A percentile compares a stretch with the other conserved stretches of the same genome.
These are phyloP conservation scores for Paecilomyces dactylethromorphus DNA, from an alignment of 2,329 filamentous ascomycete genomes.

Conservation along the genomic window DNA sequence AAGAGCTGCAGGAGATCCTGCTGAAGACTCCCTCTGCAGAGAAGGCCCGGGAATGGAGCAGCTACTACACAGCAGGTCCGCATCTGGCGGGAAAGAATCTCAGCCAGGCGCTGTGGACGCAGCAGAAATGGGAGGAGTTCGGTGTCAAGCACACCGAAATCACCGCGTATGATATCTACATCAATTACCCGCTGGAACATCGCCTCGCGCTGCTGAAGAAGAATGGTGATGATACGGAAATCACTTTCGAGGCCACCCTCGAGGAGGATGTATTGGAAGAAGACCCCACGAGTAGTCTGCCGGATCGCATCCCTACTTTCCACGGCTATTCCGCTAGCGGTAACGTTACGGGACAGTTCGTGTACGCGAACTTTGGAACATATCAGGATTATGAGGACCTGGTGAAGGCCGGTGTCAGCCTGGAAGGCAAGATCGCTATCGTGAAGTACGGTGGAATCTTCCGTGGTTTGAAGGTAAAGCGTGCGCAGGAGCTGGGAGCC, in stretches of 20 bases:
- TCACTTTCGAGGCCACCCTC: constrained; percentile 72
- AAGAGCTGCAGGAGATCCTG: constrained; percentile 51
- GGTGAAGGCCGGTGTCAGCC: constrained; percentile 62
- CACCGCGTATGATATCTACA: constrained; percentile 65
- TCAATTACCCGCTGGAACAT: constrained; percentile 71
- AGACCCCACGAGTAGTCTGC: constrained; percentile 68
- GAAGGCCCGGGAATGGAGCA: constrained; percentile 64
- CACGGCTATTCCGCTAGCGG: constrained; percentile 91
- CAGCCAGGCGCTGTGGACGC: constrained; percentile 71
- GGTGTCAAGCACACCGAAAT: constrained; percentile 55
- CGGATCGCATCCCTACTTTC: constrained; percentile 76
- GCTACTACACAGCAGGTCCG: constrained; percentile 69
- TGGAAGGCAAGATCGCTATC: constrained; percentile 81
- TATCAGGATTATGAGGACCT: constrained; percentile 82
- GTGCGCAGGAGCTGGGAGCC: constrained; percentile 85
- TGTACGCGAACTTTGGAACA: constrained; percentile 88
- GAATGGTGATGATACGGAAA: constrained; percentile 35
- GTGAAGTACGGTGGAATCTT: constrained; percentile 82
- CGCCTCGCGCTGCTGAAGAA: constrained; percentile 60
- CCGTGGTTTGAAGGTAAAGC: constrained; percentile 85
- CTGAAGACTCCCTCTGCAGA: constrained; percentile 47
- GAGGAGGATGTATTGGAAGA: constrained; percentile 79
- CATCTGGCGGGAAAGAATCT: constrained; percentile 73
- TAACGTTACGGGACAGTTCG: constrained; percentile 80
- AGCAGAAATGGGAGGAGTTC: constrained; percentile 65